These are phyloP conservation scores for Kluyveromyces dobzhanskii DNA, from an alignment of 805 yeast species.

Conservation along the genomic window DNA sequence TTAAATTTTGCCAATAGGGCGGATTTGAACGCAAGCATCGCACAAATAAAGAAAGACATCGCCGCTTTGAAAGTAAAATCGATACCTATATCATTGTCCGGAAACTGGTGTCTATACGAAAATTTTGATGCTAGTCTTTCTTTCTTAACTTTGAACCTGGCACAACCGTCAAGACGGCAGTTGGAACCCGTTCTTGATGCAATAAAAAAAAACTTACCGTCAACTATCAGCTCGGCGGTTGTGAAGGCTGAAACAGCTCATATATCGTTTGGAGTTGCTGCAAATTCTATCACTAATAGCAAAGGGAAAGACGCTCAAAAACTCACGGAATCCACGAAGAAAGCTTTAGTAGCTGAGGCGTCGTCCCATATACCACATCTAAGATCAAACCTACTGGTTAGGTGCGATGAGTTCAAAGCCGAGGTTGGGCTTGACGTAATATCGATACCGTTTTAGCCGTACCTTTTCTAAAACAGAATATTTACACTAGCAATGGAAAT, in stretches of 20 bases:
- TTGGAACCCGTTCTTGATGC: background rate
- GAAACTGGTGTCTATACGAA: background rate
- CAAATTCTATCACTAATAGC: too few species aligned
- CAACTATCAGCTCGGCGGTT: background rate
- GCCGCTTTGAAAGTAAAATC: background rate
- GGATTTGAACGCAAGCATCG: background rate
- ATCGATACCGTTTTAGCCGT: background rate
- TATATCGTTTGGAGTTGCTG: too few species aligned
- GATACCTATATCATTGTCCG: background rate
- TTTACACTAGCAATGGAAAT: too few species aligned
- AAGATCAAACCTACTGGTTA: background rate
- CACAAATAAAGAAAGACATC: background rate
- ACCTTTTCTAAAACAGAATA: too few species aligned
- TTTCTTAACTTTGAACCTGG: background rate
- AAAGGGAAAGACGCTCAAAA: too few species aligned
- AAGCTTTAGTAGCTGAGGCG: background rate
- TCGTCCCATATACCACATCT: background rate
- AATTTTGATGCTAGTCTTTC: background rate
- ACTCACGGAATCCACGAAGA: too few species aligned
- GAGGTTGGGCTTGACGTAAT: background rate
- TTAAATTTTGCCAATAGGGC: conserved; percentile 6
- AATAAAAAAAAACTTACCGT: background rate
- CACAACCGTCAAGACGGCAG: background rate
- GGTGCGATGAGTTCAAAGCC: background rate
- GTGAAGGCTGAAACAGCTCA: background rate